phyloP scores from a whole-genome alignment of 495 filamentous ascomycete genomes.

The Penicillium samsonianum region DNA sequence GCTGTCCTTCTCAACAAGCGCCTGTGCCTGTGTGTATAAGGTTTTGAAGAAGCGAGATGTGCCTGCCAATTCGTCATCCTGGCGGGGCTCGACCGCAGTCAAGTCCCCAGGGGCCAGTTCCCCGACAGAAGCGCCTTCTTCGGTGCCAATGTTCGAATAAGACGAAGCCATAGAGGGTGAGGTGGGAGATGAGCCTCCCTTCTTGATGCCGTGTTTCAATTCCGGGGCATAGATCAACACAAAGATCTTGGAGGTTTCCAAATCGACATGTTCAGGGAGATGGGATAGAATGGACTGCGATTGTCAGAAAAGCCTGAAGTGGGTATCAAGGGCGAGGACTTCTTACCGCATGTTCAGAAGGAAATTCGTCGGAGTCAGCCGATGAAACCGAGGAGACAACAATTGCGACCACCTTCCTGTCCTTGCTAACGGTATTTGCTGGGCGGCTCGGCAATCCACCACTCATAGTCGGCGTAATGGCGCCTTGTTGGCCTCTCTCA shows the following conservation, averaged over 20 bases:
- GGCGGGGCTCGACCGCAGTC: slow-evolving; percentile 48
- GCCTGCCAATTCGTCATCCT: slow-evolving; percentile 36
- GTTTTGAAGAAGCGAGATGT: slow-evolving; percentile 65
- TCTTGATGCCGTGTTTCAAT: slow-evolving; percentile 61
- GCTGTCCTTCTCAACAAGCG: slow-evolving; percentile 76
- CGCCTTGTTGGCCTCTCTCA: slow-evolving; percentile 32
- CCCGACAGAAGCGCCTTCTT: slow-evolving; percentile 69
- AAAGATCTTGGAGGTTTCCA: slow-evolving; percentile 70
- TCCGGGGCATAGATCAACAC: slow-evolving; percentile 85
- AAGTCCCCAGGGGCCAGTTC: slow-evolving; percentile 60
- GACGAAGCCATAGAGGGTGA: slow-evolving; percentile 76
- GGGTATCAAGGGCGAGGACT: neutral
- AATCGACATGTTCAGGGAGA: slow-evolving; percentile 71
- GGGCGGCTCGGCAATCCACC: slow-evolving; percentile 30
- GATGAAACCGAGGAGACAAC: slow-evolving; percentile 71
- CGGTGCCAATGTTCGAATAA: slow-evolving; percentile 80
- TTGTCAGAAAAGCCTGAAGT: slow-evolving; percentile 24
- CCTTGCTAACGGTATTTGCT: slow-evolving; percentile 30
- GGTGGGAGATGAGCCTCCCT: slow-evolving; percentile 40
- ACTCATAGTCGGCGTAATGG: slow-evolving; percentile 31
- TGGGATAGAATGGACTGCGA: slow-evolving; percentile 84
- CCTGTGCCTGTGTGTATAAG: slow-evolving; percentile 71
- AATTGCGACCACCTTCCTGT: slow-evolving; percentile 81
- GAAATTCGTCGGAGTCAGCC: slow-evolving; percentile 62
- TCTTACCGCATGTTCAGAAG: slow-evolving; percentile 76